Conservation (phyloP, 768 basidiomycete genomes). For the Kwoniella mangroviensis region DNA sequence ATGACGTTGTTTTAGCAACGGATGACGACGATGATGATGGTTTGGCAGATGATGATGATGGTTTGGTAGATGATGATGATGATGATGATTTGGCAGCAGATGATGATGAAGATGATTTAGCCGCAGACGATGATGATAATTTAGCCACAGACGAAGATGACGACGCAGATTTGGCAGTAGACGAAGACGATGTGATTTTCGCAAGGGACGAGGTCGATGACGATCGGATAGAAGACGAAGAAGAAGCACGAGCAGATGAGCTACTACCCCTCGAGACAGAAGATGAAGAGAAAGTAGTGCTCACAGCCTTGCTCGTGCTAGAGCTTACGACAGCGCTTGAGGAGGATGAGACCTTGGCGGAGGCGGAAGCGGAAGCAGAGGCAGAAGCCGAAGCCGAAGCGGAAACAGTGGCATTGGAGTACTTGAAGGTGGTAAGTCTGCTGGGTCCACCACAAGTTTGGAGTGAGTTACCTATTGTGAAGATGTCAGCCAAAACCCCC, state of each 20-base stretch:
- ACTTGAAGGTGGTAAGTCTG: conserved; percentile 41
- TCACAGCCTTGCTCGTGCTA: conserved; percentile 25
- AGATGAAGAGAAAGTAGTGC: conserved; percentile 18
- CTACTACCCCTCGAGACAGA: conserved; percentile 9
- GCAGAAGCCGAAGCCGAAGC: conserved; percentile 22
- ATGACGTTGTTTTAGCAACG: neutral
- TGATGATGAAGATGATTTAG: conserved; percentile 1
- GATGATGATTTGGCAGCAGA: conserved; percentile 6
- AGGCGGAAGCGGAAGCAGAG: conserved; percentile 23
- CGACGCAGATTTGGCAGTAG: conserved; percentile 7
- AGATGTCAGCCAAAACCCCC: neutral
- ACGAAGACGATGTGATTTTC: neutral
- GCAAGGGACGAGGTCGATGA: conserved; percentile 7
- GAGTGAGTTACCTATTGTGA: conserved; percentile 15
- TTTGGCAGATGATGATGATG: too few relatives aligned
- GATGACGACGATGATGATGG: conserved; percentile 4
- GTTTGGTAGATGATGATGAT: conserved; percentile 13
- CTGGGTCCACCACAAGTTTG: conserved; percentile 44
- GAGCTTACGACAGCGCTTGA: conserved; percentile 21
- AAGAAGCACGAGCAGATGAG: conserved; percentile 21
- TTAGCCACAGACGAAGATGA: conserved; percentile 9
- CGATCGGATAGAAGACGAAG: conserved; percentile 16
- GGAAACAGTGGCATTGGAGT: conserved; percentile 18
- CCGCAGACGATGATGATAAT: conserved; percentile 5
- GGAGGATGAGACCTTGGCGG: conserved; percentile 15